Evolutionary conservation across 2,329 filamentous ascomycete genomes (phyloP), one percentile per base, ranked within the genome.

Genomic region (Cercospora citrullina): DNA sequence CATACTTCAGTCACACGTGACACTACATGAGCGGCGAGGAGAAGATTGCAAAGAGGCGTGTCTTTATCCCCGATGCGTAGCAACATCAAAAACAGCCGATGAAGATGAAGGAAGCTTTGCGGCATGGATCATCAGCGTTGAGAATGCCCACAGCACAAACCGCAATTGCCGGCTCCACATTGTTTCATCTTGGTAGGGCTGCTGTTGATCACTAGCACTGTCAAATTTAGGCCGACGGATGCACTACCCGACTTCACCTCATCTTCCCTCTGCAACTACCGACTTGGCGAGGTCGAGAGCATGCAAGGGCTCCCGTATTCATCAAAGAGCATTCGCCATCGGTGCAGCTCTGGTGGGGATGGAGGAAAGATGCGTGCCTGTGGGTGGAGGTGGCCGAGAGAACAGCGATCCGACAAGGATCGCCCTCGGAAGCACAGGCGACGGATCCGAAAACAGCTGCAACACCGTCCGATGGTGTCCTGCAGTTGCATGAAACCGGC

Each of bases 161-260:
- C 60, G 60, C 60, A 30, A 62, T 62, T 62, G 60, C 60, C 60
- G 60, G 36, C 23, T 30, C 36, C 60, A 45, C 14, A 51, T 21
- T 30, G 36, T 45, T 62, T 30, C 36, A 48, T 30, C 60, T 14
- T 30, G 60, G 60, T 62, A 62, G 60, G 60, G 60, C 60, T 62
- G 60, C 33, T 18, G 53, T 23, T 36, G 60, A 62, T 48, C 60
- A 28, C 36, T 28, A 23, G 45, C 45, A 62, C 36, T 21, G 36
- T 39, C 36, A 51, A 30, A 42, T 45, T 33, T 62, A 28, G 39
- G 39, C 21, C n/a, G 36, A 28, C 60, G 60, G 60, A 36, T 42
- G 36, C 8, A 12, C 45, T 2, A 28, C 45, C 60, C 60, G 60
- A 62, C 26, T 14, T 28, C 23, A 48, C 21, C 58, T 36, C 23